phyloP scores from a whole-genome alignment of 148 eudicot species.

The Spergularia marina region DNA sequence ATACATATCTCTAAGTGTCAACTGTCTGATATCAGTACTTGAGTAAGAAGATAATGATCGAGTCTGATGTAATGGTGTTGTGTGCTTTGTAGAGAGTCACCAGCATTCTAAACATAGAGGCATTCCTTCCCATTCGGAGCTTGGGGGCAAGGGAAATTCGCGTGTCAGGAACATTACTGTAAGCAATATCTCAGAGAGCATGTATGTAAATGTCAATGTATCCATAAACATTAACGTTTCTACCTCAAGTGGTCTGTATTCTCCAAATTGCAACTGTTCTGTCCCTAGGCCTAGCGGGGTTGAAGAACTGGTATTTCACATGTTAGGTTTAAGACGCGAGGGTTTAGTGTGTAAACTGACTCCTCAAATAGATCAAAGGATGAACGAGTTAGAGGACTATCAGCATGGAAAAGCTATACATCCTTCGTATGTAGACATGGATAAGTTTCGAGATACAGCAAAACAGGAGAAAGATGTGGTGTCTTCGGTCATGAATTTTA shows the following conservation, averaged over 20 bases:
- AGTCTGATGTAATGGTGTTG: background rate
- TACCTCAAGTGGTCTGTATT: constrained; percentile 22
- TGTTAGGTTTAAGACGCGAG: constrained; percentile 60
- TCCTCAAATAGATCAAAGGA: constrained; percentile 27
- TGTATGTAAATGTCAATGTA: constrained; percentile 41
- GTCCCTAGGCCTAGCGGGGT: constrained; percentile 31
- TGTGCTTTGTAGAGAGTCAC: constrained; percentile 34
- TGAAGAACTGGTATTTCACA: constrained; percentile 40
- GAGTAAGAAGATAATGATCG: too few species aligned
- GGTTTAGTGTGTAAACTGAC: constrained; percentile 41
- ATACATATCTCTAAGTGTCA: too few species aligned
- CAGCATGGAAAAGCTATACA: constrained; percentile 37
- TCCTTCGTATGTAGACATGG: constrained; percentile 43
- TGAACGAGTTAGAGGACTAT: constrained; percentile 29
- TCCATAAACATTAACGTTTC: constrained; percentile 35
- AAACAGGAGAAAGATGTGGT: constrained; percentile 36
- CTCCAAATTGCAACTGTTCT: constrained; percentile 30
- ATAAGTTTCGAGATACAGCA: constrained; percentile 46
- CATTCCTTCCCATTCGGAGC: constrained; percentile 28
- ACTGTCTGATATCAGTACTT: too few species aligned
- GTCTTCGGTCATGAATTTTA: constrained; percentile 48
- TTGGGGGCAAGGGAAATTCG: constrained; percentile 23
- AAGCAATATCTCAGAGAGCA: constrained; percentile 27
- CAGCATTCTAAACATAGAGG: constrained; percentile 33
- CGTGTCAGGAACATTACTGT: constrained; percentile 20